Base-by-base conservation (phyloP, 2,329 filamentous ascomycete genomes). In the Stenocarpella maydis region DNA sequence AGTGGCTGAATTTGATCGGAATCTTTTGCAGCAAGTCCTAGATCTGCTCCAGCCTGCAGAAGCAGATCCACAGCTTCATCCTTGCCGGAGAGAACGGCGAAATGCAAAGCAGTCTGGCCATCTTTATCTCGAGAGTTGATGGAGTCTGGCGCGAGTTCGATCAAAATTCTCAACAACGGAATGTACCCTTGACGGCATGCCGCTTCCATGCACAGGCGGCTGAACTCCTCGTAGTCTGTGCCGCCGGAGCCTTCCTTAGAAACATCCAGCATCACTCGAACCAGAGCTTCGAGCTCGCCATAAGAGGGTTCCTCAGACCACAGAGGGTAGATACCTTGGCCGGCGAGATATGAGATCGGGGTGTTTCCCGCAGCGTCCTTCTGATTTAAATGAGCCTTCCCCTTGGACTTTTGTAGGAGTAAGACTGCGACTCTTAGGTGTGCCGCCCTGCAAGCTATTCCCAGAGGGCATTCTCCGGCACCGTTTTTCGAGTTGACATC, bases 401-500 rank as follows among this genome's bases (percentile, higher is more conserved):
- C 19, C 17, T 26, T 47, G 12, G 10, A 47, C 9, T 50, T 31
- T 17, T 37, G 26, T 19, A 64, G 60, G 34, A 64, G 60, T 45
- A 26, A 64, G 19, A 49, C 34, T 8, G 60, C 60, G 47, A 64
- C 21, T 6, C 8, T 12, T 34, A 64, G 45, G 41, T 64, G 60
- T 64, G 31, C 60, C 34, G 60, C 60, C 24, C 60, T 64, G 21
- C 60, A 64, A 24, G 45, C 45, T 21, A 64, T 52, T 9, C 45
- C 45, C 12, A 64, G 26, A 17, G 60, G 60, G 21, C 43, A 49
- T 26, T 64, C 60, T 19, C 34, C 26, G 6, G 45, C 19, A 9
- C 28, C 43, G 17, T 64, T 64, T 24, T 5, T 64, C n/a, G 60
- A 64, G 43, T 64, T 64, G 45, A 64, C 37, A 34, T 64, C 60